Percentiles rank a stretch among this genome's conserved stretches.
Evolutionary conservation across 192 early-diverging fungal species (phyloP).

Genomic region (Diversispora epigaea): DNA sequence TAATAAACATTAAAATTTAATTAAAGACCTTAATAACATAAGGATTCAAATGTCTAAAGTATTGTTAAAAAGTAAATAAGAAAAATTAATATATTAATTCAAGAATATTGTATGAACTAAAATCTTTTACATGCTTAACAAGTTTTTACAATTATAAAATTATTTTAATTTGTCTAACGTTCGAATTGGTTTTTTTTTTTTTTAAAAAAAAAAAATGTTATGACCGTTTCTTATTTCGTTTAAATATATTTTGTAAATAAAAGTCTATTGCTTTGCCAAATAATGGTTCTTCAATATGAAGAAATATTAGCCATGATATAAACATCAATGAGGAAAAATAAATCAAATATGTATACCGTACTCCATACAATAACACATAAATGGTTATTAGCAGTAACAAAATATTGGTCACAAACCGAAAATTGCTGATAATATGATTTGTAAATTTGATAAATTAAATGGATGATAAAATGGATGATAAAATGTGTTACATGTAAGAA

Average conservation of each 20-base stretch:
- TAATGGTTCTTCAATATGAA: slow-evolving; percentile 20
- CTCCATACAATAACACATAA: slow-evolving; percentile 28
- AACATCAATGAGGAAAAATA: slow-evolving; percentile 26
- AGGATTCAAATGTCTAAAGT: no score
- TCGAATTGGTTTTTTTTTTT: neutral
- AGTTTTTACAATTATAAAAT: neutral
- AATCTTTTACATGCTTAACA: neutral
- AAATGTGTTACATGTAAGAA: neutral
- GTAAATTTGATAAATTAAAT: neutral
- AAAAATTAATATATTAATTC: no score
- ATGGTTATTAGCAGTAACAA: slow-evolving; percentile 21
- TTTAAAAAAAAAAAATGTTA: neutral
- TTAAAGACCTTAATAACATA: no score
- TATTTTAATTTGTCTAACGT: neutral
- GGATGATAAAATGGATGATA: neutral
- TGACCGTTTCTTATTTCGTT: slow-evolving; percentile 6
- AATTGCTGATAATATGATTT: neutral
- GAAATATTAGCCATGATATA: slow-evolving; percentile 28
- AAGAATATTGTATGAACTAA: no score
- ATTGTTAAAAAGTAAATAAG: no score
- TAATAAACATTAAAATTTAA: no score
- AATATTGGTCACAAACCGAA: slow-evolving; percentile 1
- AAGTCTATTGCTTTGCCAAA: slow-evolving; percentile 19
- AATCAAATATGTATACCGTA: slow-evolving; percentile 29
- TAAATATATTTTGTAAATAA: slow-evolving; percentile 22